Evolutionary conservation across 106 monocot genomes (phyloP), one percentile per base, ranked within the genome.

Genomic region (Agapanthus africanus): DNA sequence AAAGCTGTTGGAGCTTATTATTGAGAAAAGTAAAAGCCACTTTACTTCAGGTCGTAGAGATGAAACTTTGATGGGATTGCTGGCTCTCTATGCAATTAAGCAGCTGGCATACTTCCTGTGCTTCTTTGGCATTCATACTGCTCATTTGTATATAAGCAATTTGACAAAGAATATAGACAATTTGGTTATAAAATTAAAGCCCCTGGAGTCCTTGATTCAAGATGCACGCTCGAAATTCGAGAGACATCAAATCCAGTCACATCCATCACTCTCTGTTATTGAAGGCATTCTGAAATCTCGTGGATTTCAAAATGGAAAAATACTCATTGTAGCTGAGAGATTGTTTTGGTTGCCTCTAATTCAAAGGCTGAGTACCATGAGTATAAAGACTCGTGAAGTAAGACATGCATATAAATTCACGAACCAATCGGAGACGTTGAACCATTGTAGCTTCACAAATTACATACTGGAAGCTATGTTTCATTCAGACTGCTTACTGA

Each of bases 71-170:
- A 47, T 67, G 46, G 69, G 73, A 67, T 71, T 71, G 70, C 52
- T 85, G 56, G 64, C 70, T 66, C 8, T 90, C 26, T 85, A 78
- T 76, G 82, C 72, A 38, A 32, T 83, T 19, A 85, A 83, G 66
- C 79, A 90, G 68, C 61, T 90, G 59, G 74, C 82, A 52, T 85
- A 79, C 68, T 78, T 75, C 19, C 68, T 90, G 67, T 90, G 85
- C 32, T 80, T 80, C 56, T 85, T 78, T 82, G 89, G 89, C 40
- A 66, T 90, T 22, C 85, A 85, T 74, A 57, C 67, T 76, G 80
- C 79, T 73, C 68, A 78, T 63, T 40, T 75, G 25, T 90, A 90
- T 67, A 26, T 83, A 38, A 79, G 60, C 73, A 78, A 81, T 40
- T 74, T 83, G 70, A 59, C 63, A 59, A 61, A 46, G 76, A 63